phyloP scores from a whole-genome alignment of 768 basidiomycete genomes.

The Hygrocybe coccinea region DNA sequence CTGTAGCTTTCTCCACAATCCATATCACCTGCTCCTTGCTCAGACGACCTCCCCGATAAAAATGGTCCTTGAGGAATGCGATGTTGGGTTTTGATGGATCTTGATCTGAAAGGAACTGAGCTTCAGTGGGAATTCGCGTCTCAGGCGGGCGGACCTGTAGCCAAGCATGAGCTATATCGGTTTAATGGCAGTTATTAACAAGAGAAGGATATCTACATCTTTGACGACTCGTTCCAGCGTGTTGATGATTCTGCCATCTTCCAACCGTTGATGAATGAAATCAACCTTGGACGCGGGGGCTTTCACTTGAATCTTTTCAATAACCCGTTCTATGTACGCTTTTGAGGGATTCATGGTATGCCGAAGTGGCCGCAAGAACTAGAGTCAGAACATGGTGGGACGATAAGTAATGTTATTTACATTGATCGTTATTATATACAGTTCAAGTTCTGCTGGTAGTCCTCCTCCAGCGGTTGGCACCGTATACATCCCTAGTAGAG shows the following conservation, averaged over 20 bases:
- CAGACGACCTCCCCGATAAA: conserved; percentile 91
- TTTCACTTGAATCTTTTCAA: conserved; percentile 57
- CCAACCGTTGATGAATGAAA: conserved; percentile 87
- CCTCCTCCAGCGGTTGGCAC: too few relatives aligned
- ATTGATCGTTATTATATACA: too few relatives aligned
- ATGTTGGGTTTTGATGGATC: conserved; percentile 91
- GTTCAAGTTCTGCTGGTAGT: too few relatives aligned
- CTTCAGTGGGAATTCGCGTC: conserved; percentile 84
- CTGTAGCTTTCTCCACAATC: conserved; percentile 85
- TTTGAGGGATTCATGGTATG: conserved; percentile 2
- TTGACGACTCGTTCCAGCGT: conserved; percentile 96
- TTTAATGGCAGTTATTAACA: background rate
- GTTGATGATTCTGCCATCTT: conserved; percentile 86
- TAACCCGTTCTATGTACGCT: conserved; percentile 57
- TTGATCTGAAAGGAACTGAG: conserved; percentile 81
- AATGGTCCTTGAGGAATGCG: conserved; percentile 97
- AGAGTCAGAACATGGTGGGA: too few relatives aligned
- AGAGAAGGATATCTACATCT: conserved; percentile 55
- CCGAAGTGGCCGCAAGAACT: too few relatives aligned
- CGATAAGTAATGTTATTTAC: too few relatives aligned
- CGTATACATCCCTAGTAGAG: too few relatives aligned
- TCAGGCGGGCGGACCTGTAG: conserved; percentile 94
- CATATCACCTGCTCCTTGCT: conserved; percentile 93
- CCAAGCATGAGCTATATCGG: background rate
- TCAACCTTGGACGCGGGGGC: conserved; percentile 62